Evolutionary conservation across 805 yeast genomes (phyloP).

Genomic region (Schwanniomyces pseudopolymorphus): DNA sequence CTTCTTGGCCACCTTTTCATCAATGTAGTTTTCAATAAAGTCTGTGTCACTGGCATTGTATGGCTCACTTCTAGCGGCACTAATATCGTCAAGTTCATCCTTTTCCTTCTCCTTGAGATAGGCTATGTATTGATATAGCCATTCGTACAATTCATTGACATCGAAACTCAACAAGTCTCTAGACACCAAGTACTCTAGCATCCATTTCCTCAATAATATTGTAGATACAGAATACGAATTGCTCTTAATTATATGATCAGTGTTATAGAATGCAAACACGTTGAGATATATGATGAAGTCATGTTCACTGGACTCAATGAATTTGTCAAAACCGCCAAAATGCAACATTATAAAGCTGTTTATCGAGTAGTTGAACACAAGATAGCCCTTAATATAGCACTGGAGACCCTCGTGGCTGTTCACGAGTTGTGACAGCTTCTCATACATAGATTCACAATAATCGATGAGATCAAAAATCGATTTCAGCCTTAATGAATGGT

Average conservation of each 20-base stretch:
- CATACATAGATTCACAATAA: slow-evolving; percentile 38
- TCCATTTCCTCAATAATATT: slow-evolving; percentile 18
- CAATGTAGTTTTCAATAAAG: background rate
- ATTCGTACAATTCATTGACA: slow-evolving; percentile 32
- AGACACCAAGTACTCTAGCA: slow-evolving; percentile 27
- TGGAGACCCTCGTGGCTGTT: slow-evolving; percentile 18
- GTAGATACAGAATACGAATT: slow-evolving; percentile 20
- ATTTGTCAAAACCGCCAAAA: slow-evolving; percentile 41
- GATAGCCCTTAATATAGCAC: slow-evolving; percentile 35
- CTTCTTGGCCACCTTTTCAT: background rate
- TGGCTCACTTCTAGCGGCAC: background rate
- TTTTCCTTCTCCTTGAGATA: slow-evolving; percentile 30
- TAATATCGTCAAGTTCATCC: slow-evolving; percentile 12
- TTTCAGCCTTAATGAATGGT: slow-evolving; percentile 23
- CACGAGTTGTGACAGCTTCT: slow-evolving; percentile 19
- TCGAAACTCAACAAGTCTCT: slow-evolving; percentile 32
- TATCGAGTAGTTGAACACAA: slow-evolving; percentile 43
- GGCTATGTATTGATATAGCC: slow-evolving; percentile 40
- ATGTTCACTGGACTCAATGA: slow-evolving; percentile 33
- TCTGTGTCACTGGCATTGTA: background rate
- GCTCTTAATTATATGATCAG: slow-evolving; percentile 23
- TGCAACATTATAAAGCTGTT: slow-evolving; percentile 43
- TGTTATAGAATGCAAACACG: slow-evolving; percentile 39
- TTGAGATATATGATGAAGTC: slow-evolving; percentile 44
- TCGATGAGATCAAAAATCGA: slow-evolving; percentile 43